phyloP scores from a whole-genome alignment of 2,329 filamentous ascomycete species.

The Scedosporium boydii region DNA sequence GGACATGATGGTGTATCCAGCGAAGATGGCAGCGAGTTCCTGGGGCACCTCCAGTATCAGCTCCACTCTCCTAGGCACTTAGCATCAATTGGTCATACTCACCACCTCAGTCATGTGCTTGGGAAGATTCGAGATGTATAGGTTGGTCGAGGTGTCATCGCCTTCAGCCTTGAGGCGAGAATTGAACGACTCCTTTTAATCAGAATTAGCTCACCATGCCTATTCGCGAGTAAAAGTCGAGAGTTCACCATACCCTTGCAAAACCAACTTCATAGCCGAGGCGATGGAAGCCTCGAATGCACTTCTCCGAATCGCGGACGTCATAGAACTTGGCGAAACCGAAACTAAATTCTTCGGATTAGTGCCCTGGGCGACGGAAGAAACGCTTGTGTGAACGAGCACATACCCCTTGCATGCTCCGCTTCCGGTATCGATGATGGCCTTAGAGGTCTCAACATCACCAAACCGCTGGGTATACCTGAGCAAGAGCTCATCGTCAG shows the following conservation, averaged over 20 bases:
- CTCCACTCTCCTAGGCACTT: constrained; percentile 2
- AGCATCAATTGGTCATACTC: constrained; percentile 22
- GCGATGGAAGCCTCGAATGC: constrained; percentile 90
- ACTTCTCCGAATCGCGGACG: constrained; percentile 82
- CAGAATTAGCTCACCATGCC: constrained; percentile 16
- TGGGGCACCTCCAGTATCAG: constrained; percentile 18
- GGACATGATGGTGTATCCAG: constrained; percentile 74
- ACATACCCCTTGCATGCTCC: constrained; percentile 91
- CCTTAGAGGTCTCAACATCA: constrained; percentile 91
- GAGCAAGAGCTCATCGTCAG: constrained; percentile 80
- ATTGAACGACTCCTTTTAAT: constrained; percentile 82
- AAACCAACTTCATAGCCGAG: constrained; percentile 97
- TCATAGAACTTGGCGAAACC: constrained; percentile 94
- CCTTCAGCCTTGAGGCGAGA: constrained; percentile 94
- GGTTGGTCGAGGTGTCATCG: constrained; percentile 81
- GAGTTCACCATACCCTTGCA: constrained; percentile 59
- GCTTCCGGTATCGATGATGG: constrained; percentile 91
- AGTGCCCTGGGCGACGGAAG: background rate
- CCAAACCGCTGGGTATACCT: constrained; percentile 82
- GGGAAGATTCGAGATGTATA: constrained; percentile 96
- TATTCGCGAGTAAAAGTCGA: constrained; percentile 1
- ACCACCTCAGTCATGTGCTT: constrained; percentile 87
- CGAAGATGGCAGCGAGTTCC: constrained; percentile 71
- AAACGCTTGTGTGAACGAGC: background rate
- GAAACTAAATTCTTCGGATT: constrained; percentile 49